Percentiles rank a stretch among this genome's conserved stretches.
Conservation (phyloP, 2,329 filamentous ascomycete species). For the Cladosporium sp. region DNA sequence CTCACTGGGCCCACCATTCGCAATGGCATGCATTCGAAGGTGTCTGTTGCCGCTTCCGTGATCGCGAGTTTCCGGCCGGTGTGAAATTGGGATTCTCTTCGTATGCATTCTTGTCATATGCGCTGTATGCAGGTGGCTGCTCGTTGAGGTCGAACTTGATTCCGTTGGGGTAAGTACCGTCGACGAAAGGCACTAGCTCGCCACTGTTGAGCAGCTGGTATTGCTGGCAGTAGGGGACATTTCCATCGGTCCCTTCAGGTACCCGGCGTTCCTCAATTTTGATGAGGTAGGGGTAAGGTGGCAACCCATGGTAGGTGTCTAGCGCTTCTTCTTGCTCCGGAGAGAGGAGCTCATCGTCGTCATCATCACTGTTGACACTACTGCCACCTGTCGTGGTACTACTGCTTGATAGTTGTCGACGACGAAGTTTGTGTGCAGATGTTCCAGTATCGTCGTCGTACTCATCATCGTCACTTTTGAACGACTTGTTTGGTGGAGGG, state of each 20-base stretch:
- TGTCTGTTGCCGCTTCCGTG: not conserved
- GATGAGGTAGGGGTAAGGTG: conserved; percentile 50
- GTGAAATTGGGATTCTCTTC: not conserved
- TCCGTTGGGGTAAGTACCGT: not conserved
- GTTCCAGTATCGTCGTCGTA: not conserved
- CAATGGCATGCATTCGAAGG: conserved; percentile 4
- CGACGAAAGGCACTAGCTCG: not conserved
- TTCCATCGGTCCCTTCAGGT: conserved; percentile 32
- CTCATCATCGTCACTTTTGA: not conserved
- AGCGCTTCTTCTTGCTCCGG: conserved; percentile 7
- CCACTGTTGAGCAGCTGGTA: conserved; percentile 57
- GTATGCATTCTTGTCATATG: not conserved
- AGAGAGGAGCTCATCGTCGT: conserved; percentile 14
- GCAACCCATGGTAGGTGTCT: conserved; percentile 9
- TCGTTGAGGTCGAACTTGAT: conserved; percentile 1
- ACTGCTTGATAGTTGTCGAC: not conserved
- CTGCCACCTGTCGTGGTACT: not conserved
- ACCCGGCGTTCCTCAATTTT: conserved; percentile 64
- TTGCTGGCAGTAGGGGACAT: conserved; percentile 59
- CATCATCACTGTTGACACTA: not conserved
- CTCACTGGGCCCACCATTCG: conserved; percentile 7
- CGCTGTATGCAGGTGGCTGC: conserved; percentile 2
- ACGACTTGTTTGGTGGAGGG: not conserved
- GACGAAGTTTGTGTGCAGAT: not conserved
- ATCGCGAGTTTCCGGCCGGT: not conserved